Conservation (phyloP, 2,329 filamentous ascomycete species). For the Fusarium phyllophilum region DNA sequence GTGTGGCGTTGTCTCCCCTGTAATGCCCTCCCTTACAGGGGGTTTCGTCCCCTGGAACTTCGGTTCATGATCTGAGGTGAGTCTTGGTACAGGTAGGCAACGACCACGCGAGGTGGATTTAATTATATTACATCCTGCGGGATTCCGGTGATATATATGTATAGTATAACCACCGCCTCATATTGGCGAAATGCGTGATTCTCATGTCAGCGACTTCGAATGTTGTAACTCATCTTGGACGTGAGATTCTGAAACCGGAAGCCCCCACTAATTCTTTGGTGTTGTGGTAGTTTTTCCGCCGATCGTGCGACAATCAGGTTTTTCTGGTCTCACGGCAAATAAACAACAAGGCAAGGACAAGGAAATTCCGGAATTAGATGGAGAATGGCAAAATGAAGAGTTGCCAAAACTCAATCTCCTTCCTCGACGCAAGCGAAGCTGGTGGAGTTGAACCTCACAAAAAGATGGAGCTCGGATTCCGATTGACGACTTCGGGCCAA, state of each 20-base stretch:
- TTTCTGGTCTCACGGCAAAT: not conserved
- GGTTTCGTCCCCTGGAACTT: not conserved
- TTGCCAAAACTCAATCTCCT: conserved; percentile 7
- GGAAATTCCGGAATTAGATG: conserved; percentile 5
- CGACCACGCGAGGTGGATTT: not conserved
- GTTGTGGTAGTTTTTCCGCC: conserved; percentile 3
- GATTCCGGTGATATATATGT: not conserved
- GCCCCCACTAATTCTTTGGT: not conserved
- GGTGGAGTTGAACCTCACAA: not conserved
- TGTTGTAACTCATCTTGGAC: not conserved
- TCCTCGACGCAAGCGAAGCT: not conserved
- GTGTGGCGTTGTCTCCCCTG: not conserved
- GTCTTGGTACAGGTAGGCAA: not conserved
- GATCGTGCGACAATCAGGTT: conserved; percentile 30
- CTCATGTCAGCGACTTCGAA: not conserved
- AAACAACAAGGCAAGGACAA: not conserved
- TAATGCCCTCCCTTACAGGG: not conserved
- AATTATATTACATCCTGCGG: not conserved
- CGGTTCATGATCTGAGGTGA: not conserved
- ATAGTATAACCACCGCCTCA: not conserved
- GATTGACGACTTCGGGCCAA: conserved; percentile 15
- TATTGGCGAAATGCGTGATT: not conserved
- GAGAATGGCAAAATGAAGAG: conserved; percentile 1
- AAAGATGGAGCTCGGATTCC: not conserved
- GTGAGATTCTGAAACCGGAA: conserved; percentile 5